Evolutionary conservation across 495 filamentous ascomycete genomes (phyloP).

Genomic region (Xylaria sp.): DNA sequence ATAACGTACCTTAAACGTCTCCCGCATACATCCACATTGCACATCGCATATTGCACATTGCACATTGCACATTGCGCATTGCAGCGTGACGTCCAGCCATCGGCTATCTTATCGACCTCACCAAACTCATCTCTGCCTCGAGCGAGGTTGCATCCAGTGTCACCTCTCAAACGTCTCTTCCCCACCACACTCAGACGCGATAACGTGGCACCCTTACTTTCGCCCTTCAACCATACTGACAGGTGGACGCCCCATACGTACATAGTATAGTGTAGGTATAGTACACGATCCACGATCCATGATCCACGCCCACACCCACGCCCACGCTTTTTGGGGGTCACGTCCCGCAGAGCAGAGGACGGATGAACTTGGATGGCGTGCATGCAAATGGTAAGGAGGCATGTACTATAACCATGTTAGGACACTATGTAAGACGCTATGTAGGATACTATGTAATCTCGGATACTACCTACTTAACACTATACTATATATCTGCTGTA

Average conservation of each 20-base stretch:
- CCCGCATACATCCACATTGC: constrained; percentile 25
- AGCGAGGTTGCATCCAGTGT: constrained; percentile 1
- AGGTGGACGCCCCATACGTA: constrained; percentile 13
- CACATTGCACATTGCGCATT: constrained; percentile 22
- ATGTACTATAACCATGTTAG: no score
- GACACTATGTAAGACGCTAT: no score
- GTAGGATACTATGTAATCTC: no score
- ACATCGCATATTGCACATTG: no score
- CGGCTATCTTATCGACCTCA: constrained; percentile 29
- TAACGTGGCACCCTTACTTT: constrained; percentile 27
- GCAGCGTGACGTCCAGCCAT: constrained; percentile 22
- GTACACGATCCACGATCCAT: no score
- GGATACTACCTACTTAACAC: no score
- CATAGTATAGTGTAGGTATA: no score
- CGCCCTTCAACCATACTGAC: not conserved
- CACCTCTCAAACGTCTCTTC: constrained; percentile 2
- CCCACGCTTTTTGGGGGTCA: constrained; percentile 15
- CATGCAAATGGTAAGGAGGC: constrained; percentile 6
- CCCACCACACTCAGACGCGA: constrained; percentile 22
- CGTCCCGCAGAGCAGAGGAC: not conserved
- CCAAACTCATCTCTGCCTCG: constrained; percentile 1
- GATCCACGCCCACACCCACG: not conserved
- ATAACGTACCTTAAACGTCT: constrained; percentile 24
- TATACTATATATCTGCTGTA: no score
- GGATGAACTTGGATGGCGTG: not conserved